Conservation (phyloP, 78 protist species). For the slime mould (Dictyostelium discoideum) region DNA sequence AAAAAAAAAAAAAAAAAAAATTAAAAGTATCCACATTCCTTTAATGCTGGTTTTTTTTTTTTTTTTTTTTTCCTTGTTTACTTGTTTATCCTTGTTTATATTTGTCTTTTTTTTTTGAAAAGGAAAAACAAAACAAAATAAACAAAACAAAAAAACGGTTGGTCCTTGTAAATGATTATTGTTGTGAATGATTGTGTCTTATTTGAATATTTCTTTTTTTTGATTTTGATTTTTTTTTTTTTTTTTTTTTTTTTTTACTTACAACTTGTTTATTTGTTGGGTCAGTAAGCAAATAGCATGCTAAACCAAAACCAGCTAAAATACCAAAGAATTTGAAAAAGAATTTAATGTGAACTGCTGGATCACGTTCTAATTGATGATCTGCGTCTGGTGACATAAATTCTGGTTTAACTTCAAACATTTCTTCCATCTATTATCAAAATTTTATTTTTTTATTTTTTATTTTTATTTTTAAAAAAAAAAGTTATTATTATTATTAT, state of each 20-base stretch:
- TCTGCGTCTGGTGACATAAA: constrained; percentile 69
- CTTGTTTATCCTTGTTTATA: not conserved
- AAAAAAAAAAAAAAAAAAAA: no score
- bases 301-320: constrained; percentile 36
- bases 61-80: not conserved
- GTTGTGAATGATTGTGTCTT: not conserved
- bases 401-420: constrained; percentile 49
- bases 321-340: constrained; percentile 33
- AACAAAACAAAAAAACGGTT: not conserved
- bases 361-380: constrained; percentile 34
- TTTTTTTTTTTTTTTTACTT: constrained; percentile 9
- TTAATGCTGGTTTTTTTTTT: not conserved
- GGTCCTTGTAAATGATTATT: not conserved
- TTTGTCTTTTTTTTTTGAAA: no score
- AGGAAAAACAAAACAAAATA: not conserved
- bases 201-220: no score
- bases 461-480: no score
- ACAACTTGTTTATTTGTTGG: constrained; percentile 67
- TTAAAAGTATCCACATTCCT: not conserved
- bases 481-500: not conserved
- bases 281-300: constrained; percentile 11
- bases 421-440: constrained; percentile 24
- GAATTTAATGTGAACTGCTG: not conserved
- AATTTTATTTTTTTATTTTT: not conserved
- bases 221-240: no score